Evolutionary conservation across 2,329 filamentous ascomycete genomes (phyloP), one percentile per base, ranked within the genome.

Genomic region (Ophiostoma perfectum): DNA sequence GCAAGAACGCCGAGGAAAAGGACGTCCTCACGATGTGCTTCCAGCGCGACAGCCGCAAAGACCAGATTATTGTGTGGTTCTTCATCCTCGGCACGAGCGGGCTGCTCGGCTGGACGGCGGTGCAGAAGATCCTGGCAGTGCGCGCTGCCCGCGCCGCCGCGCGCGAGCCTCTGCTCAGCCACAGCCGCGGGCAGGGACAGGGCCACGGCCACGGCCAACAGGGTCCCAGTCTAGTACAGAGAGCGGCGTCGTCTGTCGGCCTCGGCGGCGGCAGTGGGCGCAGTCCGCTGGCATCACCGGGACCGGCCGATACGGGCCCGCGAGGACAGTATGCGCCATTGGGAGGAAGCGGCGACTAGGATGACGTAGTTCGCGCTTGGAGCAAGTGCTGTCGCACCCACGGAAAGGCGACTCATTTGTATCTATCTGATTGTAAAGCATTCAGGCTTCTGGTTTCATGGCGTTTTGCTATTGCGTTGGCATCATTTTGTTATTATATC

Each of bases 21-120:
- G 85, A 89, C 74, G 84, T 89, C 27, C 78, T 84, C 58, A 87
- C 87, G 41, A 80, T 82, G 74, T 89, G 87, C 75, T 89, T 89
- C 78, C 86, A 89, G 80, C 83, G 87, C 71, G 87, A 89, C 76
- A 87, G 84, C 75, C 83, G 83, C 76, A 89, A 89, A 78, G 87
- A 89, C 77, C 83, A 84, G 77, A 81, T 88, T 72, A 88, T 89
- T 47, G 87, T 89, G 4, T 86, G 87, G 82, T 83, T 80, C 0
- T 89, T 89, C 76, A 83, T 89, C 65, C 75, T 86, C 9, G 84
- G 83, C 67, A 88, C 85, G 0, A 74, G 81, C 4, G 86, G 85
- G 0, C 75, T 89, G 70, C 77, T 89, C 65, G 85, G 82, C 39
- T 89, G 86, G 86, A 85, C 86, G 6, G 84, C 79, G 7, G 78